Conservation (phyloP, 2,329 filamentous ascomycete species). For the Elsinoe necatrix region DNA sequence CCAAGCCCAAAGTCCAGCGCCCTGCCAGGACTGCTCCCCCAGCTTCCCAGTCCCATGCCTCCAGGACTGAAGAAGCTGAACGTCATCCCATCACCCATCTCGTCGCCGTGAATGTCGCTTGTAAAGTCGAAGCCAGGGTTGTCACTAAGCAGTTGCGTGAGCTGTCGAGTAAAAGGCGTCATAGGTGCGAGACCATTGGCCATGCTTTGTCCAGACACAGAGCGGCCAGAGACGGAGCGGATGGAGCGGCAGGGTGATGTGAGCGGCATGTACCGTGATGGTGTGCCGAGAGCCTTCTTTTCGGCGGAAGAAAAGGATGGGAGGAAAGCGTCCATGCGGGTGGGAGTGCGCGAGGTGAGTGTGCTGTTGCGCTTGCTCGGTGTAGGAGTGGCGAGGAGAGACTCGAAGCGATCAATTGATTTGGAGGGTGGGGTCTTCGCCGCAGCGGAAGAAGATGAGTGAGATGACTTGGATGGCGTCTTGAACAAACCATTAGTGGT, state of each 20-base stretch:
- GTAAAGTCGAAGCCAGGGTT: slow-evolving; percentile 6
- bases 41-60: neutral
- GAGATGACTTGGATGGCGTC: slow-evolving; percentile 38
- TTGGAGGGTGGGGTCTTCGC: slow-evolving; percentile 54
- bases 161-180: slow-evolving; percentile 54
- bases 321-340: slow-evolving; percentile 29
- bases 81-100: neutral
- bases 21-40: neutral
- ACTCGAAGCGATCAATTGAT: slow-evolving; percentile 34
- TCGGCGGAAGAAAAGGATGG: slow-evolving; percentile 27
- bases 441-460: slow-evolving; percentile 47
- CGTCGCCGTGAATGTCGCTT: neutral
- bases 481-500: slow-evolving; percentile 44
- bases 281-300: slow-evolving; percentile 18
- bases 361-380: slow-evolving; percentile 29
- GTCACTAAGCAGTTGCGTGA: slow-evolving; percentile 57
- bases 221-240: slow-evolving; percentile 31
- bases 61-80: slow-evolving; percentile 13
- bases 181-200: slow-evolving; percentile 25
- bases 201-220: slow-evolving; percentile 19
- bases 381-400: slow-evolving; percentile 41
- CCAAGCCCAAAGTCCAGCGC: neutral
- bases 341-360: slow-evolving; percentile 26
- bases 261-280: slow-evolving; percentile 12
- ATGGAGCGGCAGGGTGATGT: slow-evolving; percentile 29